These are phyloP conservation scores for Hypoxylon subgilvum DNA, from an alignment of 495 filamentous ascomycete genomes.

Conservation along the genomic window DNA sequence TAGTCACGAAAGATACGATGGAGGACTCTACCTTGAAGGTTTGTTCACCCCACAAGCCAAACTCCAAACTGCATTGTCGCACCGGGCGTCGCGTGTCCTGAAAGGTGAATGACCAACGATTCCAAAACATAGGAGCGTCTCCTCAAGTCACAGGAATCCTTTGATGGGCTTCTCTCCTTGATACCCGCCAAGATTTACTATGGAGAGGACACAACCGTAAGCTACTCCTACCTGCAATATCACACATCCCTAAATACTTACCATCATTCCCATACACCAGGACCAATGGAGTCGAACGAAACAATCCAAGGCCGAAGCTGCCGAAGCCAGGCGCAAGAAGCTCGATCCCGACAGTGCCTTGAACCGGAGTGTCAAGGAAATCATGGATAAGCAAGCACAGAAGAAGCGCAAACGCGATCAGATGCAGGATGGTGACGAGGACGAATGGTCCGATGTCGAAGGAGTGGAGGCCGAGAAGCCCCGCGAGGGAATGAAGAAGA, in stretches of 20 bases:
- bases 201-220: conserved; percentile 81
- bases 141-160: conserved; percentile 81
- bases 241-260: conserved; percentile 13
- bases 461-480: conserved; percentile 61
- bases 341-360: conserved; percentile 78
- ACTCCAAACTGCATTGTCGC: conserved; percentile 8
- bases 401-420: conserved; percentile 64
- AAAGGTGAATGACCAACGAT: conserved; percentile 32
- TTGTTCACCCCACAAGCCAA: conserved; percentile 24
- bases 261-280: conserved; percentile 52
- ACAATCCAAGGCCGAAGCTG: conserved; percentile 82
- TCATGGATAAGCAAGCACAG: conserved; percentile 80
- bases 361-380: conserved; percentile 78
- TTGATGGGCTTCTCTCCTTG: conserved; percentile 87
- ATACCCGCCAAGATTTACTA: conserved; percentile 95
- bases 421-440: conserved; percentile 46
- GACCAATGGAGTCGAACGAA: conserved; percentile 88
- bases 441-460: conserved; percentile 46
- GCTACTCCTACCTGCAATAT: conserved; percentile 44
- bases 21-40: conserved; percentile 47
- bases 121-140: conserved; percentile 71
- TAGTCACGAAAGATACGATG: conserved; percentile 36
- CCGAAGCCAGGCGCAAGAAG: conserved; percentile 78
- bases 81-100: conserved; percentile 16
- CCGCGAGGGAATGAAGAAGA: conserved; percentile 58